Evolutionary conservation across 257 asterid genomes (phyloP).

Genomic region (Prunella vulgaris): DNA sequence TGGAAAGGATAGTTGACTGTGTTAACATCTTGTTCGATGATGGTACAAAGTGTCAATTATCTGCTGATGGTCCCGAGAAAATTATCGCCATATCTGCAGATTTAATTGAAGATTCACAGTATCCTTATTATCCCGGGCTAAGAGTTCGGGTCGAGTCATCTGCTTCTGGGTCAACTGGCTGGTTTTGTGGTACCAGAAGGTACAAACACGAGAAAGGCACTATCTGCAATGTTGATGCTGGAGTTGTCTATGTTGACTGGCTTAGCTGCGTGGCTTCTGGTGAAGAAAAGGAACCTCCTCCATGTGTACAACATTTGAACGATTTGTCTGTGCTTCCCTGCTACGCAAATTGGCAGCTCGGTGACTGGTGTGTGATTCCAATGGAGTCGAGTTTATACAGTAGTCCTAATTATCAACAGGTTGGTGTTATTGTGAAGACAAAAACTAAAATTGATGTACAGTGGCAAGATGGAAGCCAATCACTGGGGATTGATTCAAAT

Average conservation of each 20-base stretch:
- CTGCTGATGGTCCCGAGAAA: slow-evolving; percentile 45
- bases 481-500: slow-evolving; percentile 53
- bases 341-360: slow-evolving; percentile 79
- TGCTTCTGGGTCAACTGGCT: slow-evolving; percentile 37
- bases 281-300: slow-evolving; percentile 35
- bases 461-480: slow-evolving; percentile 89
- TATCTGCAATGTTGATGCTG: slow-evolving; percentile 62
- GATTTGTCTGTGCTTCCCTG: slow-evolving; percentile 54
- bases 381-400: slow-evolving; percentile 11
- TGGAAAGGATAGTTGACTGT: slow-evolving; percentile 56
- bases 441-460: slow-evolving; percentile 67
- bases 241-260: slow-evolving; percentile 68
- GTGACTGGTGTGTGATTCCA: slow-evolving; percentile 78
- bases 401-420: slow-evolving; percentile 31
- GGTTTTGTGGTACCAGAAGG: slow-evolving; percentile 64
- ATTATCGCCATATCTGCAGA: slow-evolving; percentile 57
- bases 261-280: slow-evolving; percentile 47
- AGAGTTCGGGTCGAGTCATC: slow-evolving; percentile 58
- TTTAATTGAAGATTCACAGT: slow-evolving; percentile 64
- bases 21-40: slow-evolving; percentile 62
- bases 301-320: slow-evolving; percentile 45
- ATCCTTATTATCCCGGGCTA: slow-evolving; percentile 83
- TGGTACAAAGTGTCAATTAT: slow-evolving; percentile 50
- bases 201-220: slow-evolving; percentile 51
- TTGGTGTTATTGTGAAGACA: slow-evolving; percentile 61